Evolutionary conservation across 1,284 basidiomycete genomes (phyloP), one percentile per base, ranked within the genome.

Genomic region (Rhodotorula sp.): DNA sequence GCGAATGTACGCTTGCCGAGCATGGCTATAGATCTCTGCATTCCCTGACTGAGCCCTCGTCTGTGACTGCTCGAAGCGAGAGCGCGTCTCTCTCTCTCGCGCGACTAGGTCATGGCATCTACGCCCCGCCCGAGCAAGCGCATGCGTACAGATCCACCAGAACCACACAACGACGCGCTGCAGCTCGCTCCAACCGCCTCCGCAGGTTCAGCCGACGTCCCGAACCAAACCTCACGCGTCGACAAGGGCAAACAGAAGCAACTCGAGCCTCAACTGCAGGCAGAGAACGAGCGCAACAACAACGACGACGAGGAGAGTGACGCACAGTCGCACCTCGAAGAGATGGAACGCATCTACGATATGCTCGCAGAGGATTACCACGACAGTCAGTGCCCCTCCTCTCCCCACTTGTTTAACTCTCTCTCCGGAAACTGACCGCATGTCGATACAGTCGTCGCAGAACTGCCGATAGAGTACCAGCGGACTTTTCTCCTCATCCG

Each of bases 321-420:
- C 29, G n/a, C 55, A n/a, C 17, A n/a, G 5, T 29, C 30, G 7
- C 37, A 75, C 18, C 54, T 67, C 44, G 70, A 73, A 12, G 76
- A 77, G 49, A 54, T 62, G 56, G 61, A 56, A 48, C 57, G 71
- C 54, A 62, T 73, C 44, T 77, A 69, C 64, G 76, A 77, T 20
- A 57, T 67, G 64, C 61, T 77, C 37, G 59, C 65, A 42, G 76
- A 73, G 17, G 75, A 77, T 54, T 77, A 76, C 46, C 75, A 75
- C 61, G 77, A 77, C 68, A 75, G 77, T 71, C 14, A 42, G 53
- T 51, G 24, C 48, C 37, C 46, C 45, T 48, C 2, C 49, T n/a
- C 26, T 46, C 45, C 12, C 54, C 37, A 17, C 37, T 15, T 2
- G 15, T n/a, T 6, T 15, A 18, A 14, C 8, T 15, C 44, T 56